Base-by-base conservation (phyloP, 768 basidiomycete genomes). In the Serendipita indica region DNA sequence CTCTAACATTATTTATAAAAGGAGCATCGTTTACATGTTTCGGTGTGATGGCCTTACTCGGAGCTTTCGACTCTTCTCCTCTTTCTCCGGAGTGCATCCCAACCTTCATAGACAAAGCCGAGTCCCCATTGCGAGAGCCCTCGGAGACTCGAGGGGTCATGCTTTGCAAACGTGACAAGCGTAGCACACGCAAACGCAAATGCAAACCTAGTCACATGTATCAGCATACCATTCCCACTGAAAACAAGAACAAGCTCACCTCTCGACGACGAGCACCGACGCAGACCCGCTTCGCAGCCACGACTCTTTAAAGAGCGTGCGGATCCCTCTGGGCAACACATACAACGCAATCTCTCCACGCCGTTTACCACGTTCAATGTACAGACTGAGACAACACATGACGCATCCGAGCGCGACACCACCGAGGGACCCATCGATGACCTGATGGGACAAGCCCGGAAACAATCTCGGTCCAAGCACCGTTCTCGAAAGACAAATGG, bases 301-400 rank as follows among this genome's bases (percentile, higher is more conserved):
- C 3, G 64, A 65, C 60, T 77, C 70, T 0, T 84, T 77, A n/a
- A 89, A 66, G 57, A 74, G 79, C 0, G 86, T 74, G 41, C 83
- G 73, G 30, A 89, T 62, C 12, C 85, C 86, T 58, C 78, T 73
- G 2, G 87, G 86, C 3, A 89, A 71, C 57, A 88, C 86, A 64
- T 89, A 89, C 30, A 89, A 67, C 0, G 85, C 81, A 72, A 89
- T 85, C 70, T 89, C 87, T 3, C 85, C 84, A 57, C 87, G 72
- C 62, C 87, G 71, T 58, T 73, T 72, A 2, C 80, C 81, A 60
- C 82, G 80, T 66, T 89, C 87, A 27, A 89, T 76, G 79, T 81
- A 86, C 39, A 89, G 86, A 58, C 85, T 87, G 59, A 75, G 72
- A 3, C 87, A 86, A 61, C 86, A 89, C 16, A 76, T 69, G 39